Evolutionary conservation across 1,284 basidiomycete species (phyloP).

Genomic region (Irpex lacteus): DNA sequence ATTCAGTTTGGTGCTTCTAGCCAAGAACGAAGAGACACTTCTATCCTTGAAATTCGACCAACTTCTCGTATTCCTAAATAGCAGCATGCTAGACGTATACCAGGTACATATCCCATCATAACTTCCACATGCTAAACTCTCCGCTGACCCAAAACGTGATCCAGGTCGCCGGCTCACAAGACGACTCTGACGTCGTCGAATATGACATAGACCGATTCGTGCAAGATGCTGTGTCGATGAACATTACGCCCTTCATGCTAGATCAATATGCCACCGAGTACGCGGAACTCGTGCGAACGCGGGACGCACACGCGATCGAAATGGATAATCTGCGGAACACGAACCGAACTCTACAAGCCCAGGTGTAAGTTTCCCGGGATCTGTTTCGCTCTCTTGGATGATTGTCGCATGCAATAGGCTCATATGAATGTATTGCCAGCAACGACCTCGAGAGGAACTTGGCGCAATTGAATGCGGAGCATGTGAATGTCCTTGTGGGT

Average conservation of each 20-base stretch:
- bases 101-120: conserved; percentile 36
- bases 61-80: conserved; percentile 80
- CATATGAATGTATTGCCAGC: conserved; percentile 37
- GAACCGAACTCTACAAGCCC: conserved; percentile 74
- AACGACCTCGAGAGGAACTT: conserved; percentile 77
- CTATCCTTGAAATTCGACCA: conserved; percentile 86
- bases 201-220: conserved; percentile 84
- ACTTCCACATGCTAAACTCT: neutral
- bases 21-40: conserved; percentile 83
- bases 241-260: conserved; percentile 90
- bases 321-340: conserved; percentile 77
- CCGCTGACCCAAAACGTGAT: neutral
- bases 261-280: conserved; percentile 89
- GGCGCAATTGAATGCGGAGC: conserved; percentile 77
- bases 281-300: conserved; percentile 63
- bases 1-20: conserved; percentile 86
- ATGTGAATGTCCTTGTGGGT: conserved; percentile 71
- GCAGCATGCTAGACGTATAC: conserved; percentile 81
- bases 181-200: conserved; percentile 24
- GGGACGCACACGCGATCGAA: conserved; percentile 78
- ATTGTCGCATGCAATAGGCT: neutral
- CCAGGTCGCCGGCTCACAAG: conserved; percentile 14
- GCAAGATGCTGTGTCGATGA: conserved; percentile 76
- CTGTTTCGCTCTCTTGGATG: neutral
- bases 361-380: conserved; percentile 59